A percentile compares a stretch with the other conserved stretches of the same genome.
phyloP scores from a whole-genome alignment of 805 yeast genomes.

The Saccharomycopsis amapae region DNA sequence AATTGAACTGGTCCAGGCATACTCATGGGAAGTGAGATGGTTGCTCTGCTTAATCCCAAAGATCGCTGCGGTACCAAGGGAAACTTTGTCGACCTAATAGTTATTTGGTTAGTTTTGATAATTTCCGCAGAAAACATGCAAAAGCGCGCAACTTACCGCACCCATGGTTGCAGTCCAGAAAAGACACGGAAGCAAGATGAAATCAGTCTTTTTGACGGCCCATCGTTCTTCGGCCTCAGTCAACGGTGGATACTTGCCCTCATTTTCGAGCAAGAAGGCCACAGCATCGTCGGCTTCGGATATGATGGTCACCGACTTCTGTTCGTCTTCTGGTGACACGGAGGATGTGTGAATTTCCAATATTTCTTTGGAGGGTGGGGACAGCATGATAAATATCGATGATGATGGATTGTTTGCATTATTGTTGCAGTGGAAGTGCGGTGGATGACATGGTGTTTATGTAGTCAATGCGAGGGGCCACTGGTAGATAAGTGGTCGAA shows the following conservation, averaged over 20 bases:
- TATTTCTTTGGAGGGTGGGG: no score
- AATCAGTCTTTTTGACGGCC: constrained; percentile 34
- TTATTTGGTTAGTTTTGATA: constrained; percentile 28
- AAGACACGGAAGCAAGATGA: constrained; percentile 32
- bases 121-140: constrained; percentile 34
- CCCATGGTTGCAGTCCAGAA: constrained; percentile 32
- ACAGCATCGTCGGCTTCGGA: constrained; percentile 33
- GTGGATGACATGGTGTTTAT: no score
- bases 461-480: no score
- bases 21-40: constrained; percentile 25
- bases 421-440: no score
- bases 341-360: no score
- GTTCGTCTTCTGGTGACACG: no score
- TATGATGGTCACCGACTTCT: no score
- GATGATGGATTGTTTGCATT: no score
- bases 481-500: no score
- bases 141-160: no score
- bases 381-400: no score
- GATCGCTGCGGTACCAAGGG: constrained; percentile 37
- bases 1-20: constrained; percentile 53
- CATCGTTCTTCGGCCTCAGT: constrained; percentile 28
- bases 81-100: constrained; percentile 40
- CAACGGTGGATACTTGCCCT: constrained; percentile 33
- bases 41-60: constrained; percentile 41
- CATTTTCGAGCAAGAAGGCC: constrained; percentile 32